phyloP scores from a whole-genome alignment of 2,329 filamentous ascomycete genomes.

The Thielaviopsis populi region DNA sequence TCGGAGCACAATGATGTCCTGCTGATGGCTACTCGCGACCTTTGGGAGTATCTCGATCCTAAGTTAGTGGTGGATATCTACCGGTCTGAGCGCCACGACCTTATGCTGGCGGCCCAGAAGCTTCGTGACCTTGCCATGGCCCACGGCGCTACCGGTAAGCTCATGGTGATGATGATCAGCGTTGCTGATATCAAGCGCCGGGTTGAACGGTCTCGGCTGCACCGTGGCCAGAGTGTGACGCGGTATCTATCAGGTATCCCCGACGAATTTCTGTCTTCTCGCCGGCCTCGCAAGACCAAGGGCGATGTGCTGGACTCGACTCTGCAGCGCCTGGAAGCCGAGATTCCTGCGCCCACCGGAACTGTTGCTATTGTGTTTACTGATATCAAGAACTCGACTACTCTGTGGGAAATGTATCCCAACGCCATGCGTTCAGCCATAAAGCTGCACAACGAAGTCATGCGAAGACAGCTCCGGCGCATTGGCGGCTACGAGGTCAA shows the following conservation, averaged over 20 bases:
- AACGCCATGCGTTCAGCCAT: slow-evolving; percentile 94
- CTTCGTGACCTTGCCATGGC: slow-evolving; percentile 88
- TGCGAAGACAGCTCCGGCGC: slow-evolving; percentile 80
- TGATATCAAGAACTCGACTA: slow-evolving; percentile 96
- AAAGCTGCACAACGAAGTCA: slow-evolving; percentile 92
- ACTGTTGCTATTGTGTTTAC: slow-evolving; percentile 93
- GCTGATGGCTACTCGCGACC: slow-evolving; percentile 73
- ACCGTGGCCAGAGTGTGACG: slow-evolving; percentile 71
- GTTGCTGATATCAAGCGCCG: slow-evolving; percentile 80
- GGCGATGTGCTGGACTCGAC: slow-evolving; percentile 66
- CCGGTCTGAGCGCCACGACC: slow-evolving; percentile 67
- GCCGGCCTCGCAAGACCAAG: slow-evolving; percentile 49
- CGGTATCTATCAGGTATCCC: slow-evolving; percentile 57
- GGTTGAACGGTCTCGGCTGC: slow-evolving; percentile 53
- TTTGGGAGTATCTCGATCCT: slow-evolving; percentile 88
- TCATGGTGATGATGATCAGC: slow-evolving; percentile 98
- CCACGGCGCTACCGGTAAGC: slow-evolving; percentile 83
- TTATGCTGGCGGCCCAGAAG: slow-evolving; percentile 92
- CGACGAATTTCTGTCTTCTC: slow-evolving; percentile 49
- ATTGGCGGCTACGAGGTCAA: slow-evolving; percentile 98
- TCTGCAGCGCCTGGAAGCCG: slow-evolving; percentile 70
- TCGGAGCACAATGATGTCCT: slow-evolving; percentile 88
- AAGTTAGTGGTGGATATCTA: slow-evolving; percentile 87
- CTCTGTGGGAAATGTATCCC: slow-evolving; percentile 88
- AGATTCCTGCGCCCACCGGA: slow-evolving; percentile 80